Conservation (phyloP, 2,329 filamentous ascomycete genomes). For the Colletotrichum falcatum region DNA sequence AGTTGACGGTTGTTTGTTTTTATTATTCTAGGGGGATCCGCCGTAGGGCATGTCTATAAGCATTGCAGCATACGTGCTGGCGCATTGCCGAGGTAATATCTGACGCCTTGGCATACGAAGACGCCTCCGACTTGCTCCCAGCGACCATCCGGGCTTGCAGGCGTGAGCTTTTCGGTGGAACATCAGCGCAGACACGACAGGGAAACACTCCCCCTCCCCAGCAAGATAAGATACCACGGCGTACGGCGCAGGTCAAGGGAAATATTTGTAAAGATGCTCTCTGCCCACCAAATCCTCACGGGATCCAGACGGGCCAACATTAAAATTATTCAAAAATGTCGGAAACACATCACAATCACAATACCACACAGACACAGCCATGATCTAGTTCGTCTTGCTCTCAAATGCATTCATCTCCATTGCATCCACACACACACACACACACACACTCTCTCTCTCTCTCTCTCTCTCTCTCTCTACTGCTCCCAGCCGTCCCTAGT, state of each 20-base stretch:
- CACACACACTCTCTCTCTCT: no score
- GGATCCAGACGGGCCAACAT: slow-evolving; percentile 3
- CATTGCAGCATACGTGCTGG: no score
- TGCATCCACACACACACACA: no score
- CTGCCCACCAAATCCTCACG: background rate
- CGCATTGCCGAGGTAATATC: background rate
- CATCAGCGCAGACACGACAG: no score
- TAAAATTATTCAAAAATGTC: background rate
- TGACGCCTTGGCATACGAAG: no score
- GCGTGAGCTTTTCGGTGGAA: no score
- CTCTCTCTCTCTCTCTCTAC: background rate
- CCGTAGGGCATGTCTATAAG: no score
- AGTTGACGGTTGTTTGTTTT: no score
- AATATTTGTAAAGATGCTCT: slow-evolving; percentile 17
- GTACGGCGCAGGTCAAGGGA: slow-evolving; percentile 25
- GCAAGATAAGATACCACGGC: slow-evolving; percentile 10
- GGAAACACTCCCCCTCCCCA: no score
- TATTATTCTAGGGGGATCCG: no score
- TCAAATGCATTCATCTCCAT: slow-evolving; percentile 34
- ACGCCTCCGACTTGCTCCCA: no score
- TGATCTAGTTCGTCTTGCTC: slow-evolving; percentile 4
- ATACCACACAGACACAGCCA: background rate
- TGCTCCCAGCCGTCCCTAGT: slow-evolving; percentile 21
- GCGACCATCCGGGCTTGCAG: no score
- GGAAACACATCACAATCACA: slow-evolving; percentile 1